Evolutionary conservation across 75 land plant genomes (phyloP), one percentile per base, ranked within the genome.

Genomic region (Cupressus sempervirens): DNA sequence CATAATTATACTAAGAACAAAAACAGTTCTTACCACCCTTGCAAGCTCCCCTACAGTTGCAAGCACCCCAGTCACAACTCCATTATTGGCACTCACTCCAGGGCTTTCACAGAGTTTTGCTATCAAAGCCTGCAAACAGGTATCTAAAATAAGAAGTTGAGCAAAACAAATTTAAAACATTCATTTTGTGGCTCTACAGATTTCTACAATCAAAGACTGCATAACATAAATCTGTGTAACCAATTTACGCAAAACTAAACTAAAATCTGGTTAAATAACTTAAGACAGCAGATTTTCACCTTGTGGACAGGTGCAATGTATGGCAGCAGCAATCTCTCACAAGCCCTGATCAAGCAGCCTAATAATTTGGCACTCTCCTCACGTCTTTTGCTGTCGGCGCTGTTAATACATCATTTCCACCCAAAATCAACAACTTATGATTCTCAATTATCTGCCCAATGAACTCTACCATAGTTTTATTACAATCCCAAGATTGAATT

Each of bases 41-140:
- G 99, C 93, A 90, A 98, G 99, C 85, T 98, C 99, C 34, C 99
- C 99, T 84, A 98, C 96, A 82, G 99, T 98, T 68, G 98, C 96
- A 91, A 98, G 94, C 76, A 96, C 97, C 65, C 97, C 98, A 84
- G 93, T 93, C 34, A 98, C 92, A 79, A 98, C 91, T 45, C 93
- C 99, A 91, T 90, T 91, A 85, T 96, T 97, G 73, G 97, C 94
- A 93, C 89, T 93, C 9, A 84, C 88, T 53, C 93, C 94, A 84
- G 94, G 84, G 35, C 94, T 95, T 80, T 98, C 99, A 79, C 79
- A 46, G 13, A 98, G 90, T 86, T 93, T 95, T 52, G 93, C 91
- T 16, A 96, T 87, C 81, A 98, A 93, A 16, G 94, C 97, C 99
- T 98, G 88, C 83, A 86, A 58, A 38, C 14, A 79, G 30, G 40